phyloP scores from a whole-genome alignment of 306 rosid species.

The Neltuma alba region DNA sequence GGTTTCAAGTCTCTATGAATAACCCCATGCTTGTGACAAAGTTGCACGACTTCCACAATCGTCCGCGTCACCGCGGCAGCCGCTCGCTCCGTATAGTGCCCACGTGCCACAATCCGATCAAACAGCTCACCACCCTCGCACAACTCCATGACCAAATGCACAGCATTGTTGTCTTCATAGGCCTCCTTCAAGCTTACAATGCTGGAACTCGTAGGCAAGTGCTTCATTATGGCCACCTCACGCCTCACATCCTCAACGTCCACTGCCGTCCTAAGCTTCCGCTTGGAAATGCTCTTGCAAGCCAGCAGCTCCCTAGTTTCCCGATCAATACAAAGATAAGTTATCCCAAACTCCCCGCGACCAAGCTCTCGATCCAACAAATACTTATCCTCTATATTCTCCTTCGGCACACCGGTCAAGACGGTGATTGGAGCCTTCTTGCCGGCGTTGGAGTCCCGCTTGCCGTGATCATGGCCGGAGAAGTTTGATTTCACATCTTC shows the following conservation, averaged over 20 bases:
- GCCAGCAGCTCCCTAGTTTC: conserved; percentile 60
- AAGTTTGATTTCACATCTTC: conserved; percentile 75
- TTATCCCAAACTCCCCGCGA: conserved; percentile 78
- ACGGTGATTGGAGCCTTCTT: conserved; percentile 72
- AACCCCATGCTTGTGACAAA: conserved; percentile 81
- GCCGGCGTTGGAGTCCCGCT: conserved; percentile 60
- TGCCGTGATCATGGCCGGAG: conserved; percentile 65
- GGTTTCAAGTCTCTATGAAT: conserved; percentile 83
- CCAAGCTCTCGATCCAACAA: conserved; percentile 81
- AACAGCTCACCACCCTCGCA: conserved; percentile 85
- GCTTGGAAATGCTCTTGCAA: conserved; percentile 80
- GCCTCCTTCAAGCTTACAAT: conserved; percentile 80
- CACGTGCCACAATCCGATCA: conserved; percentile 84
- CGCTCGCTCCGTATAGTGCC: conserved; percentile 75
- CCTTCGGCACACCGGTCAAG: conserved; percentile 48
- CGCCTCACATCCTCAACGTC: conserved; percentile 76
- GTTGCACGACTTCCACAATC: conserved; percentile 73
- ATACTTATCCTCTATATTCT: conserved; percentile 72
- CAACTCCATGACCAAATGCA: conserved; percentile 82
- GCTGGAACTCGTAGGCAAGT: conserved; percentile 70
- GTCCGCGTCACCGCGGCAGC: conserved; percentile 77
- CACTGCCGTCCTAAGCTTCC: conserved; percentile 78
- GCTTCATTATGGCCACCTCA: conserved; percentile 81
- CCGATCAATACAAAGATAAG: conserved; percentile 69
- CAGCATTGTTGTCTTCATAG: conserved; percentile 74